A percentile compares a stretch with the other conserved stretches of the same genome.
Conservation (phyloP, 352 stramenopile species). For the Phytophthora niederhauseri region DNA sequence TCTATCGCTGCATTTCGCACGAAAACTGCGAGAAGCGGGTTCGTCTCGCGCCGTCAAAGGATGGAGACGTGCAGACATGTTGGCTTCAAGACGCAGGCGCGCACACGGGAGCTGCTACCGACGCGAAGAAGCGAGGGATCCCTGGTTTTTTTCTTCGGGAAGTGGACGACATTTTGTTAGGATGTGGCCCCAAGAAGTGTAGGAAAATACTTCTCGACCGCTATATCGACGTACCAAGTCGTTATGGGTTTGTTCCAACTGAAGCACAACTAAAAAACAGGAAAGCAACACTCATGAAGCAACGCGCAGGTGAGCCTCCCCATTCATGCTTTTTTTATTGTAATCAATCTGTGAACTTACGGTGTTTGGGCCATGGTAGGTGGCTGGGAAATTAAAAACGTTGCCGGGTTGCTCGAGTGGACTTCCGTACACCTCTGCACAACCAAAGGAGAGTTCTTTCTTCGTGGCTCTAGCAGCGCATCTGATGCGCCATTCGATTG, state of each 20-base stretch:
- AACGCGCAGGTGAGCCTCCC: background rate
- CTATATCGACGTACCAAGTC: background rate
- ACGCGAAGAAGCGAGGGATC: background rate
- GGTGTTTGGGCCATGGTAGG: background rate
- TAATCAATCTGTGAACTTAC: background rate
- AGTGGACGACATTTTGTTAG: background rate
- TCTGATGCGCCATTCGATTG: background rate
- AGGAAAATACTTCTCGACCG: background rate
- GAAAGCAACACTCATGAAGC: background rate
- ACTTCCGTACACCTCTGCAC: conserved; percentile 5
- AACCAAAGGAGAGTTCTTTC: conserved; percentile 10
- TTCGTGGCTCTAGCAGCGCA: background rate
- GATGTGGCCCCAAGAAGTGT: background rate
- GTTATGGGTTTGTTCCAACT: background rate
- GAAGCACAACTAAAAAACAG: background rate
- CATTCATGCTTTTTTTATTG: too few relatives aligned
- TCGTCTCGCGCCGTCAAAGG: too few relatives aligned
- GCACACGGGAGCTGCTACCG: background rate
- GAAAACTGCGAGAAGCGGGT: too few relatives aligned
- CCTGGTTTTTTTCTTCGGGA: background rate
- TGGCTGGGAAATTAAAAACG: conserved; percentile 18
- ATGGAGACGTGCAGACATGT: too few relatives aligned
- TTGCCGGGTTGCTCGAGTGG: conserved; percentile 18
- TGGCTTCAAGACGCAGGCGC: background rate
- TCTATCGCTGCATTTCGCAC: too few relatives aligned